Evolutionary conservation across 2,329 filamentous ascomycete genomes (phyloP).

Genomic region (Mycogone perniciosa): DNA sequence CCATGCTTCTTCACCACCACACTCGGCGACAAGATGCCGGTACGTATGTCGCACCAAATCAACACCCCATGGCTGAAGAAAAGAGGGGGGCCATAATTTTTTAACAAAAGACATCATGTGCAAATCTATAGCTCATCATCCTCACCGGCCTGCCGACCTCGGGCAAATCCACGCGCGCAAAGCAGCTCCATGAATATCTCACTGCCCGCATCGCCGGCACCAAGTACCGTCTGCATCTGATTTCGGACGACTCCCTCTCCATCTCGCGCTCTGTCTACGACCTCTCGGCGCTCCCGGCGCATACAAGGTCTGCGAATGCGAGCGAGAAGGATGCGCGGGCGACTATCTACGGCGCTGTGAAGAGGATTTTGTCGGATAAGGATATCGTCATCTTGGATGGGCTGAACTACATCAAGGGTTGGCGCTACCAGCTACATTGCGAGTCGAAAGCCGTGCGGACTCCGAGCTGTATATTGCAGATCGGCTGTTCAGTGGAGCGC

Average conservation of each 20-base stretch:
- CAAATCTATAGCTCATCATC: conserved; percentile 51
- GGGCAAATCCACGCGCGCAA: conserved; percentile 60
- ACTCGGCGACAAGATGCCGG: conserved; percentile 13
- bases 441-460: conserved; percentile 76
- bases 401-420: conserved; percentile 85
- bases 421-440: conserved; percentile 79
- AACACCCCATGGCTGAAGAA: background rate
- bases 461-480: conserved; percentile 65
- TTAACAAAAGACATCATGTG: conserved; percentile 2
- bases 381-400: conserved; percentile 76
- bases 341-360: conserved; percentile 68
- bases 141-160: conserved; percentile 61
- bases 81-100: background rate
- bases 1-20: background rate
- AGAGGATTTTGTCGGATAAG: conserved; percentile 63
- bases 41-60: conserved; percentile 11
- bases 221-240: conserved; percentile 62
- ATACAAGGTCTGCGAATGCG: conserved; percentile 63
- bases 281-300: conserved; percentile 50
- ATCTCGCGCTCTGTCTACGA: conserved; percentile 68
- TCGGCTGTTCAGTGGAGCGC: conserved; percentile 49
- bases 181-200: conserved; percentile 61
- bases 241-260: conserved; percentile 66
- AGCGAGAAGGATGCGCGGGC: conserved; percentile 79
- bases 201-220: conserved; percentile 45